phyloP scores from a whole-genome alignment of 352 stramenopile genomes.

The Phytophthora pini region DNA sequence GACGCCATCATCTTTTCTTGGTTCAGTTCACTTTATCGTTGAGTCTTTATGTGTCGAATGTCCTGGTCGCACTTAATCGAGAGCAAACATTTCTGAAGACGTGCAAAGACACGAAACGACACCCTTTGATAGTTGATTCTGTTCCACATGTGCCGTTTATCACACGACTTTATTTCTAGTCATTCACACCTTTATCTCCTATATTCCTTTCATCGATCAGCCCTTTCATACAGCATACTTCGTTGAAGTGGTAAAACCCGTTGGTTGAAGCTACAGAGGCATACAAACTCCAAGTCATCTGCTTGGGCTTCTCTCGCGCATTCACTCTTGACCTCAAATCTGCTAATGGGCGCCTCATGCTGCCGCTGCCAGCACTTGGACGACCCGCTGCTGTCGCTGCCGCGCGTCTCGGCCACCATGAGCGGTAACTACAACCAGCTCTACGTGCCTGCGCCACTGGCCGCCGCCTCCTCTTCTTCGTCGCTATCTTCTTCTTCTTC shows the following conservation, averaged over 20 bases:
- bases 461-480: constrained; percentile 8
- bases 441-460: constrained; percentile 24
- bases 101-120: constrained; percentile 22
- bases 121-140: constrained; percentile 12
- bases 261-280: constrained; percentile 16
- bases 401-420: constrained; percentile 37
- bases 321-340: constrained; percentile 13
- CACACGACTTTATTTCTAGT: background rate
- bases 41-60: constrained; percentile 7
- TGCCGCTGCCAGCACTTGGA: constrained; percentile 79
- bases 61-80: constrained; percentile 17
- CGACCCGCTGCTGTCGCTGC: constrained; percentile 57
- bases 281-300: constrained; percentile 20
- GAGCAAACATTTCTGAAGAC: constrained; percentile 5
- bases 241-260: constrained; percentile 28
- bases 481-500: constrained; percentile 10
- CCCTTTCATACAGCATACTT: constrained; percentile 8
- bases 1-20: constrained; percentile 28
- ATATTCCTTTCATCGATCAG: constrained; percentile 3
- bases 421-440: constrained; percentile 38
- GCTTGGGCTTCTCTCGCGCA: constrained; percentile 14
- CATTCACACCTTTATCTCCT: background rate
- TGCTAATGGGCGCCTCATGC: constrained; percentile 70
- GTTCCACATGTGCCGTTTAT: constrained; percentile 9
- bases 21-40: constrained; percentile 1